Base-by-base conservation (phyloP, 2,329 filamentous ascomycete genomes). In the Diaporthe sp. region DNA sequence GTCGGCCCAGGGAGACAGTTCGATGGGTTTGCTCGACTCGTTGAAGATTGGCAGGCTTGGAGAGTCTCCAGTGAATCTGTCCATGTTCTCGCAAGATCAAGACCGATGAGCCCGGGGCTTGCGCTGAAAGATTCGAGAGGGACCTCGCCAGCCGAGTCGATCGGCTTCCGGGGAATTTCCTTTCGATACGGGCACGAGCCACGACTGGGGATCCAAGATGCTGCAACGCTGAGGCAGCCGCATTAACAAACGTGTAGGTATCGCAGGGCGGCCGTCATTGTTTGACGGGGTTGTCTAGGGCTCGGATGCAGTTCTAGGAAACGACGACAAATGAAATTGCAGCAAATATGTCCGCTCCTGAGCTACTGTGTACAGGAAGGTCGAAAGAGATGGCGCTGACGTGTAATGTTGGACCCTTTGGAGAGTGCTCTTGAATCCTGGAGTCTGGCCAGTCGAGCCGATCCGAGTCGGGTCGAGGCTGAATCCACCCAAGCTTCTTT, bases 1-100 rank as follows among this genome's bases (percentile, higher is more conserved):
- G 22, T 82, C 82, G 28, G 81, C 78, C 76, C 76, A 77, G n/a
- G 76, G 72, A 37, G 74, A 61, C n/a, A 77, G 42, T 22, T 72
- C 76, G 69, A 74, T 72, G 46, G 67, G 19, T 51, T 75, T 76
- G 42, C 42, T 71, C 28, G 75, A 53, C 58, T 77, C 75, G 71
- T 77, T 77, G 57, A 71, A 77, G 55, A 73, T 39, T 71, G 75
- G 75, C 62, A 77, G 73, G 62, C 73, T 73, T 46, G 75, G 49
- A 25, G 75, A 75, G 57, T 70, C 65, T 74, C 75, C 49, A 42
- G 75, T 75, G 65, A 77, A 77, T 46, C 70, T 77, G 28, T 77
- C 75, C 75, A 77, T 77, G 46, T 49, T 77, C 69, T 62, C 62
- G 57, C 49, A 39, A 31, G 17, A 46, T 46, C 22, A 44, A 9